Evolutionary conservation across 2,329 filamentous ascomycete species (phyloP), one percentile per base, ranked within the genome.

Genomic region (Cryphonectria japonica): DNA sequence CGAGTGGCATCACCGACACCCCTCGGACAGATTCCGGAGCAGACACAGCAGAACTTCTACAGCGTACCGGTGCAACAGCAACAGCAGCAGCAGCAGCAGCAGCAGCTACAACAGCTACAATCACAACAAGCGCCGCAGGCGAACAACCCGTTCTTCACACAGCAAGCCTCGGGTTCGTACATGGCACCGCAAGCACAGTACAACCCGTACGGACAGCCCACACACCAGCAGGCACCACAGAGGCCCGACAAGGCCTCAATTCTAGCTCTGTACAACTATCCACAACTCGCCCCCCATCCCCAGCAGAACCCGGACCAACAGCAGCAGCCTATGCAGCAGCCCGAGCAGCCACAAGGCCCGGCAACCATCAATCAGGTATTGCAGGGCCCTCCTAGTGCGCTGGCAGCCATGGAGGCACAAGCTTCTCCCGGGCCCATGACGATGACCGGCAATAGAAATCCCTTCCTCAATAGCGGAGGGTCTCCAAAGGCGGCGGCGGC

Each of bases 181-280:
- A 61, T 70, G 41, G 66, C 69, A 26, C 74, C 72, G 29, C 72
- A 72, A 26, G 66, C 68, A 19, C 67, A 72, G n/a, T 69, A 63
- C 37, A 65, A 65, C 63, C 63, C 41, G 29, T 65, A 34, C 19
- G 63, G 63, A 65, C 52, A 59, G 37, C 39, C 66, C n/a, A n/a
- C 43, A 34, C 66, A 71, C 9, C 74, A 75, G 54, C 66, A 73
- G 64, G 82, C 83, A 66, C 82, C 84, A 22, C 82, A 83, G 59
- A 83, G 87, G 43, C 85, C 90, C 41, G 89, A 94, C 76, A 95
- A 92, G 74, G 88, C 88, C 3, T 91, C 91, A 5, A 95, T 96
- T 71, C 84, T 95, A 79, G 91, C 93, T 7, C 81, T 96, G 14
- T 95, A 93, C 80, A 90, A 88, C 77, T 87, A 90, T 54, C 85